These are phyloP conservation scores for Ogataea minuta DNA, from an alignment of 805 yeast species.

Conservation along the genomic window DNA sequence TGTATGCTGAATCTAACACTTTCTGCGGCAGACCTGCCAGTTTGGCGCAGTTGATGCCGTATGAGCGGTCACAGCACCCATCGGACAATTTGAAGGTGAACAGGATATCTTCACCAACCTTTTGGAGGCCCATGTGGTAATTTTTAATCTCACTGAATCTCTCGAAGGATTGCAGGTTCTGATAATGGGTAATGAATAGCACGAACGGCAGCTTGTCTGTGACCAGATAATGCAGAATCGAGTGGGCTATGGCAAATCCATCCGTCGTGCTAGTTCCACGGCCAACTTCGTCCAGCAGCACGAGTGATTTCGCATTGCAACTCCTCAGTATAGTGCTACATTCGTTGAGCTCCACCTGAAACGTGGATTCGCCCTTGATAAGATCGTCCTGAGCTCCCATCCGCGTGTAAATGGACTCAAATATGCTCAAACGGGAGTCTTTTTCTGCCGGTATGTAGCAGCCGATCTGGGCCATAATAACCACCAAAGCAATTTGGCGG, in stretches of 20 bases:
- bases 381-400: conserved; percentile 86
- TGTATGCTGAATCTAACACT: conserved; percentile 45
- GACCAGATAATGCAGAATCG: conserved; percentile 63
- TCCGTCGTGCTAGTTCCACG: conserved; percentile 69
- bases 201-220: conserved; percentile 48
- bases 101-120: conserved; percentile 32
- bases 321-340: conserved; percentile 53
- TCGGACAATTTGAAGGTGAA: conserved; percentile 50
- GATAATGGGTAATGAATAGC: conserved; percentile 83
- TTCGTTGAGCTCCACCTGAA: conserved; percentile 73
- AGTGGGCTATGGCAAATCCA: conserved; percentile 78
- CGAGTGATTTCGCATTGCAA: conserved; percentile 54
- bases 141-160: conserved; percentile 44
- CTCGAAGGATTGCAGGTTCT: conserved; percentile 56
- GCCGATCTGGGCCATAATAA: conserved; percentile 76
- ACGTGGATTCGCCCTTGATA: conserved; percentile 74
- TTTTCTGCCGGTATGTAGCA: conserved; percentile 72
- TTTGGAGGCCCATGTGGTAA: conserved; percentile 65
- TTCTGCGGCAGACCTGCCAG: conserved; percentile 59
- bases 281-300: conserved; percentile 74
- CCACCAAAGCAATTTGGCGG: conserved; percentile 66
- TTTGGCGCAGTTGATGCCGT: conserved; percentile 83
- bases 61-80: conserved; percentile 61
- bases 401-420: conserved; percentile 52
- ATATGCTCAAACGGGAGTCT: conserved; percentile 49